Percentiles rank a stretch among this genome's conserved stretches.
Conservation (phyloP, 192 early-diverging fungal species). For the Backusella tarrabulga region DNA sequence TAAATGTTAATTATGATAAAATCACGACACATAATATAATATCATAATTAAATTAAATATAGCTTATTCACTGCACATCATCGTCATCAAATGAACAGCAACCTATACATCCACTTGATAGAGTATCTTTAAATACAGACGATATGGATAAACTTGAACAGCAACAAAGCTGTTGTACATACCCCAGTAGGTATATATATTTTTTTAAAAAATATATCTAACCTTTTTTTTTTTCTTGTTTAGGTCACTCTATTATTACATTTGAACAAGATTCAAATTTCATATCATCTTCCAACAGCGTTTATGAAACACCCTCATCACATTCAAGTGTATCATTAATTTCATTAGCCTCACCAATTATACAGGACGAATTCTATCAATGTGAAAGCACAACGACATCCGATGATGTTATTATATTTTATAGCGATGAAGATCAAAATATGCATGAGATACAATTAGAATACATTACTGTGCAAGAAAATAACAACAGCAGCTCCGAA, state of each 20-base stretch:
- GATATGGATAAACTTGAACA: neutral
- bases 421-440: slow-evolving; percentile 5
- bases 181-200: neutral
- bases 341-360: neutral
- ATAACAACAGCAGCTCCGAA: neutral
- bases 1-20: neutral
- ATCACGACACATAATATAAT: neutral
- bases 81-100: neutral
- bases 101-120: neutral
- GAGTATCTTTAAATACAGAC: neutral
- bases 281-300: neutral
- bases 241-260: slow-evolving; percentile 2
- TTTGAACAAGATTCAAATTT: neutral
- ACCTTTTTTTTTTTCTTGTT: neutral
- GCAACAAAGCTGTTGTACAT: neutral
- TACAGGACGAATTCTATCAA: neutral
- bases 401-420: neutral
- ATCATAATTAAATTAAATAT: neutral
- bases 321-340: neutral
- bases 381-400: neutral
- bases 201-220: neutral
- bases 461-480: neutral
- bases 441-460: slow-evolving; percentile 7
- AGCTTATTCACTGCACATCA: neutral
- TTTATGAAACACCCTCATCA: neutral